Conservation (phyloP, 2,329 filamentous ascomycete species). For the Emergomyces africanus region DNA sequence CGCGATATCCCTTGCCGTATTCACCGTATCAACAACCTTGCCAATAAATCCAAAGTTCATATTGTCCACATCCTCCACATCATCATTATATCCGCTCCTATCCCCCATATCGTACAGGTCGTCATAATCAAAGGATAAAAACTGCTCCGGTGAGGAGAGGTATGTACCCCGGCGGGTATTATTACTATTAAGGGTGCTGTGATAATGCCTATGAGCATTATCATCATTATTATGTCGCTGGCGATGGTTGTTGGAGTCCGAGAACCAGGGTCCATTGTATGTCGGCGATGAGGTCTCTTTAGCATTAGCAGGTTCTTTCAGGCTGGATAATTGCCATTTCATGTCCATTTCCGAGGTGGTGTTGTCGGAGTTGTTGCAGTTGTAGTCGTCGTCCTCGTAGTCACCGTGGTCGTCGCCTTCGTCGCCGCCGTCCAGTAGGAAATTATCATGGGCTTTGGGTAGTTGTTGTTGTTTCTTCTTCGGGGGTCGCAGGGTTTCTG, state of each 20-base stretch:
- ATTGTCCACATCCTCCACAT: not conserved
- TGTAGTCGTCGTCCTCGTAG: not conserved
- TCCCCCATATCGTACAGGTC: not conserved
- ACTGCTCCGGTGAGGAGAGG: conserved; percentile 7
- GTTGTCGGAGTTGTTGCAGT: not conserved
- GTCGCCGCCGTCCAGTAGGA: conserved; percentile 6
- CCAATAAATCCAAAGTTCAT: conserved; percentile 8
- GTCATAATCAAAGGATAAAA: conserved; percentile 7
- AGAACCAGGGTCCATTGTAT: not conserved
- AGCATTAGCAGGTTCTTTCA: not conserved
- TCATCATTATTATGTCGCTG: not conserved
- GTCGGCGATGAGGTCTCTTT: not conserved
- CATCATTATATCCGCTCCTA: not conserved
- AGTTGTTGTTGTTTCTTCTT: not conserved
- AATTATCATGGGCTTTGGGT: conserved; percentile 2
- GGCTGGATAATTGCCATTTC: not conserved
- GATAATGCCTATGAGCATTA: not conserved
- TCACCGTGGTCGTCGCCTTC: not conserved
- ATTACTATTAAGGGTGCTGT: not conserved
- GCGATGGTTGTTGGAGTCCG: conserved; percentile 18
- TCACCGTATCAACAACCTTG: conserved; percentile 12
- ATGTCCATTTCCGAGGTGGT: conserved; percentile 2
- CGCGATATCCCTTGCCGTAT: conserved; percentile 14
- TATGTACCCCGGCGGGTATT: not conserved
- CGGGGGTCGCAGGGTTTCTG: conserved; percentile 7